Base-by-base conservation (phyloP, 345 rosid species). In the Pseudoturritis turrita region DNA sequence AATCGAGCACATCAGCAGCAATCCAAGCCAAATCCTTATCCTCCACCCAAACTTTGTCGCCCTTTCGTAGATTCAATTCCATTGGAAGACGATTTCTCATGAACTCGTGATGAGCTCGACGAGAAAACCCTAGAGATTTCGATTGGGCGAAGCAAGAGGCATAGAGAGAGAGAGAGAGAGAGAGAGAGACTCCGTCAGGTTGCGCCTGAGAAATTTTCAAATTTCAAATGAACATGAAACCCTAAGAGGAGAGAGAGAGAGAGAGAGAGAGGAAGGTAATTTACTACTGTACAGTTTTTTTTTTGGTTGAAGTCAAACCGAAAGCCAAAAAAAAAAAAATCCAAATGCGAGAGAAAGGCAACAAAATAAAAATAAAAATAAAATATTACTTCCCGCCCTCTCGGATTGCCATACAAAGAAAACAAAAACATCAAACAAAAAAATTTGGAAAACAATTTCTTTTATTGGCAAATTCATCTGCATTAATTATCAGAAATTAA, bases 1-100 rank as follows among this genome's bases (percentile, higher is more conserved):
- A 83, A 74, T 81, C 87, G 59, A 73, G 53, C 0, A 95, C 85
- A 35, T 95, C 90, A 21, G 88, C 93, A 0, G 93, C 84, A 29
- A 84, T 76, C 99, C 99, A 95, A 49, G 99, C 99, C 65, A 80
- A 82, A 77, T 70, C 70, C 83, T 76, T 86, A 82, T 95, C 99
- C 69, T 85, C 93, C 8, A 76, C 86, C 96, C 96, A 95, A 23
- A 91, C 99, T 75, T 88, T 89, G 22, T 90, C 75, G 56, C 96
- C 97, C 47, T 70, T 82, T 7, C 96, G 91, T 21, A 83, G 76
- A 79, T 69, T 87, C 87, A 81, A 81, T 64, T 72, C 82, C 50
- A 60, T 78, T 41, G 68, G 80, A 83, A 66, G 70, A 9, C 53
- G 62, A 76, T 9, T 11, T 53, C 56, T 45, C 58, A 39, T 18